A percentile compares a stretch with the other conserved stretches of the same genome.
Evolutionary conservation across 129 eudicot genomes (phyloP).

Genomic region (Dittrichia graveolens): DNA sequence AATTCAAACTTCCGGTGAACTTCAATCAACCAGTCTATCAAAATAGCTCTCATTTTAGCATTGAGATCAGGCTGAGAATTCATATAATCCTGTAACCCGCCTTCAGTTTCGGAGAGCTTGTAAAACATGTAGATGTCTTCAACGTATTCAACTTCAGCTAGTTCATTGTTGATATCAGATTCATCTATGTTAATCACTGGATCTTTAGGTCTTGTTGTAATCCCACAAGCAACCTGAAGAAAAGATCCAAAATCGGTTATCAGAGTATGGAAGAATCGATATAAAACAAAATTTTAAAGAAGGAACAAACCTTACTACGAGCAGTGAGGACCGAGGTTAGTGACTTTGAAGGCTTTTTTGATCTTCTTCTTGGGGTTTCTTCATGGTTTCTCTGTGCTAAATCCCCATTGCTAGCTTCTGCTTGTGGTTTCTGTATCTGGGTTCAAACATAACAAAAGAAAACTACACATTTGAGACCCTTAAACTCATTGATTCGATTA

Average conservation of each 20-base stretch:
- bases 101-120: slow-evolving; percentile 74
- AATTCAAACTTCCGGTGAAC: slow-evolving; percentile 82
- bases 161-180: slow-evolving; percentile 58
- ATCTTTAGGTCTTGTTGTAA: slow-evolving; percentile 54
- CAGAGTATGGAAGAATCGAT: not conserved
- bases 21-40: slow-evolving; percentile 86
- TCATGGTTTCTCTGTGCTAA: slow-evolving; percentile 36
- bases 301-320: slow-evolving; percentile 66
- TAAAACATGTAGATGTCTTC: slow-evolving; percentile 88
- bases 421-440: slow-evolving; percentile 50
- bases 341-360: slow-evolving; percentile 48
- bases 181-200: slow-evolving; percentile 65
- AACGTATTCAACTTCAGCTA: slow-evolving; percentile 83
- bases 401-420: slow-evolving; percentile 35
- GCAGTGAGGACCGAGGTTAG: slow-evolving; percentile 76
- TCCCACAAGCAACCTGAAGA: slow-evolving; percentile 73
- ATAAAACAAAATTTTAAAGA: not conserved
- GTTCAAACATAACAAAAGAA: not conserved
- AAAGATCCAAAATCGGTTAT: not conserved
- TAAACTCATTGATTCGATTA: not conserved
- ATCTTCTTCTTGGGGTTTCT: slow-evolving; percentile 33
- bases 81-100: slow-evolving; percentile 65
- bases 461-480: not conserved
- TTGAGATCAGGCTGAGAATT: slow-evolving; percentile 65
- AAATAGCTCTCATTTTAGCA: slow-evolving; percentile 71